Base-by-base conservation (phyloP, 1,139 yeast species). In the Blastobotrys capitulatus region DNA sequence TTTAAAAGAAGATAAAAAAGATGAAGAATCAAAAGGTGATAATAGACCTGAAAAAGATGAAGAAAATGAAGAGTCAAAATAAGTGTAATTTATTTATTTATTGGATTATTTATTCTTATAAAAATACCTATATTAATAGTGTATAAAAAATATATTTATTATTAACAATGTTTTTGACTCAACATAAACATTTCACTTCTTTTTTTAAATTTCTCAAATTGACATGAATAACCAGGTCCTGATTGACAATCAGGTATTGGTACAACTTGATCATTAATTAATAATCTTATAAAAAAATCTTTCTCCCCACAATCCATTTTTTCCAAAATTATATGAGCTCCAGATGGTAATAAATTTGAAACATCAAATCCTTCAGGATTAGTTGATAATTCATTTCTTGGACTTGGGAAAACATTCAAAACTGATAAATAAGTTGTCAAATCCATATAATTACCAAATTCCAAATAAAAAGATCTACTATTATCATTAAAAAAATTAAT, bases 391-490 rank as follows among this genome's bases (percentile, higher is more conserved):
- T 10, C 39, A 5, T 74, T 31, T 15, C 7, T 16, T 1, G 49
- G 49, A 10, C 16, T 15, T 18, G 18, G 16, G 27, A 75, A 71
- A 45, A 75, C 64, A 2, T 79, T 79, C 46, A 76, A 65, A 0
- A 78, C 72, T 25, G 76, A 63, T 51, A 71, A 66, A 54, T 66
- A 71, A 44, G 71, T 63, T 48, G 74, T 70, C 42, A 78, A 57
- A 54, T 78, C 81, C n/a, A 77, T 71, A 57, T 78, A 82, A 61
- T 79, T 83, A 6, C 79, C 65, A 60, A 78, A 79, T 6, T 73
- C 64, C 48, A 76, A 60, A 44, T 55, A 60, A 32, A 66, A 46
- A 7, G 69, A 71, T 57, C 57, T 73, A n/a, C n/a, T n/a, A 60
- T 63, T 73, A 68, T 59, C 65, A 57, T 57, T 66, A 56, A 80